These are phyloP conservation scores for Porcisia hertigi DNA, from an alignment of 208 protist genomes.

Conservation along the genomic window DNA sequence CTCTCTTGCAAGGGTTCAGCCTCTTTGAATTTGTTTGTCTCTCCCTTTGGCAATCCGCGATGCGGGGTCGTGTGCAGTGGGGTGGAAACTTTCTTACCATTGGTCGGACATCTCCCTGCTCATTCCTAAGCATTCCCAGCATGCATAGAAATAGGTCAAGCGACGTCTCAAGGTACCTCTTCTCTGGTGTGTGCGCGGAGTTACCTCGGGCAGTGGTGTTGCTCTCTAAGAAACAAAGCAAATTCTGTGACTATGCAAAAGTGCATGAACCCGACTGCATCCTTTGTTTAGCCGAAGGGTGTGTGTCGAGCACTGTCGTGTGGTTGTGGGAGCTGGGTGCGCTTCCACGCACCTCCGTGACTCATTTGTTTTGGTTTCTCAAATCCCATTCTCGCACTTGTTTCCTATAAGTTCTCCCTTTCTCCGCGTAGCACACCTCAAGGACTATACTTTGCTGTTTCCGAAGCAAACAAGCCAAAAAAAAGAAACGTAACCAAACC, in stretches of 20 bases:
- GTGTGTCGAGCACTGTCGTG: neutral
- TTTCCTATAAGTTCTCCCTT: neutral
- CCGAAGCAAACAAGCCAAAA: neutral
- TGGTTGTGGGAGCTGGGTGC: neutral
- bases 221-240: neutral
- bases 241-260: neutral
- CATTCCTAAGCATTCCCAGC: neutral
- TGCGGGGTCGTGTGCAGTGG: neutral
- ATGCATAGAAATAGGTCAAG: neutral
- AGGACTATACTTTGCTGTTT: neutral
- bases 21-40: conserved; percentile 9
- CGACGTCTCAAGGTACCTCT: too few relatives aligned
- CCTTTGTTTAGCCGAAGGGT: neutral
- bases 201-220: neutral
- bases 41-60: neutral
- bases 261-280: neutral
- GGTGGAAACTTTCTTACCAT: too few relatives aligned
- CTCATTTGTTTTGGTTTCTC: neutral
- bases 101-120: too few relatives aligned
- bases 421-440: neutral
- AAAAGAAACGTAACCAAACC: neutral
- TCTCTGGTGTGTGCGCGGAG: too few relatives aligned
- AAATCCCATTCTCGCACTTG: neutral
- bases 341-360: neutral
- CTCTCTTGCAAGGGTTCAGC: neutral